Conservation (phyloP, 306 rosid genomes). For the Hippophae rhamnoides region DNA sequence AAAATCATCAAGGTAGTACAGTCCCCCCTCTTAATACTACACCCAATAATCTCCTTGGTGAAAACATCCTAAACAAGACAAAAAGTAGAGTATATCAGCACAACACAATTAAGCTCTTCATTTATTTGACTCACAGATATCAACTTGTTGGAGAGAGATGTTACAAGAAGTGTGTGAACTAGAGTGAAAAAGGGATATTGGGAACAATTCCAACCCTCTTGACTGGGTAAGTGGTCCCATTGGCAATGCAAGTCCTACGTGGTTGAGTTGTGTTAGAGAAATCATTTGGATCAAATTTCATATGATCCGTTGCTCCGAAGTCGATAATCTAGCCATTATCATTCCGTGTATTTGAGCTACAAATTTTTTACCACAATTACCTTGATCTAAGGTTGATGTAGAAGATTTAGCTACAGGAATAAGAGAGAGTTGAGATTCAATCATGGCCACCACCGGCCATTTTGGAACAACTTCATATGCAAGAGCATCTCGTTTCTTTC, state of each 20-base stretch:
- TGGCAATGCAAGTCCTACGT: neutral
- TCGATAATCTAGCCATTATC: neutral
- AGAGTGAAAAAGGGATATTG: neutral
- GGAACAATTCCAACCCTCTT: neutral
- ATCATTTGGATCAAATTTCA: constrained; percentile 2
- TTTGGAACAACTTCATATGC: neutral
- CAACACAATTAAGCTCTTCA: neutral
- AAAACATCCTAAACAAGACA: constrained; percentile 7
- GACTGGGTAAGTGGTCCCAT: neutral
- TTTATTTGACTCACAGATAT: constrained; percentile 1
- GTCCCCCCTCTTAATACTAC: too few species aligned
- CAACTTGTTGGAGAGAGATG: constrained; percentile 7
- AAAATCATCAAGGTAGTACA: constrained; percentile 1
- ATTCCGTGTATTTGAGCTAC: neutral
- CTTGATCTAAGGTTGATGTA: neutral
- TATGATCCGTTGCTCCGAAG: neutral
- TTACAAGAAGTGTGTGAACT: neutral
- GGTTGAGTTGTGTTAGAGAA: neutral
- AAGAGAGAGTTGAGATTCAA: too few species aligned
- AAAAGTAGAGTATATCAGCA: constrained; percentile 1
- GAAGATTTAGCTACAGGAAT: neutral
- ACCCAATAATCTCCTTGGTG: neutral
- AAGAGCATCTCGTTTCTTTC: neutral
- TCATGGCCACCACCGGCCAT: neutral
- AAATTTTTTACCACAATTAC: neutral